Evolutionary conservation across 345 rosid genomes (phyloP).

Genomic region (Mangifera indica): DNA sequence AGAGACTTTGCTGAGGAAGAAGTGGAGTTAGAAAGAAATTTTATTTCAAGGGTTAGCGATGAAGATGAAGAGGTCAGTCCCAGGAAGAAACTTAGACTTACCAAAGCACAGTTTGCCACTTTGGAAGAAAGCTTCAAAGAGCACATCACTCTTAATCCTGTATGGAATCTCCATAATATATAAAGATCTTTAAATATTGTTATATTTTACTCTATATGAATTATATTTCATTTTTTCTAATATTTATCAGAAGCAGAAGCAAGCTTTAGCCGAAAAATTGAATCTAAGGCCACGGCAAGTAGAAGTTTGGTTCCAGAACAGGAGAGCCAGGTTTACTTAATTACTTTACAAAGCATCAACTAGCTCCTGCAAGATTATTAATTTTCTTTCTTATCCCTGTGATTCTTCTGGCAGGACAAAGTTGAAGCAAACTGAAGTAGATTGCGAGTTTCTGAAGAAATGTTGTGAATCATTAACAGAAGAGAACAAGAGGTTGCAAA

Average conservation of each 20-base stretch:
- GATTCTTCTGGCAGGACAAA: conserved; percentile 42
- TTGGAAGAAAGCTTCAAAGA: conserved; percentile 53
- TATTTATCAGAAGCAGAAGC: conserved; percentile 51
- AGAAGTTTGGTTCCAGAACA: conserved; percentile 84
- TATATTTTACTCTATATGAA: too few species aligned
- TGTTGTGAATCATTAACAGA: conserved; percentile 54
- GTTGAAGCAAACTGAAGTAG: conserved; percentile 65
- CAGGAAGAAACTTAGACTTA: conserved; percentile 52
- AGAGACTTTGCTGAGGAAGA: conserved; percentile 31
- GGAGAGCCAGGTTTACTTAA: conserved; percentile 65
- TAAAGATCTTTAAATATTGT: background rate
- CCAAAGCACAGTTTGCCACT: conserved; percentile 41
- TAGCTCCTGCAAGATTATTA: conserved; percentile 10
- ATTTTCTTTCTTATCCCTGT: background rate
- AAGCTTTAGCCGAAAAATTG: conserved; percentile 54
- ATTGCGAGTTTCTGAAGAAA: conserved; percentile 55
- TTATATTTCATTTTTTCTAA: background rate
- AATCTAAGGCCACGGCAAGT: conserved; percentile 73
- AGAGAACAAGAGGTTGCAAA: conserved; percentile 57
- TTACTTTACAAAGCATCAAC: background rate
- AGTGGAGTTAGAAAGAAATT: conserved; percentile 33
- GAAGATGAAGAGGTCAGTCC: conserved; percentile 53
- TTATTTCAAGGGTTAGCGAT: conserved; percentile 33
- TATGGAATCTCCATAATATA: conserved; percentile 14
- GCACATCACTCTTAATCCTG: conserved; percentile 59